Conservation (phyloP, 129 eudicot genomes). For the Deinandra increscens region DNA sequence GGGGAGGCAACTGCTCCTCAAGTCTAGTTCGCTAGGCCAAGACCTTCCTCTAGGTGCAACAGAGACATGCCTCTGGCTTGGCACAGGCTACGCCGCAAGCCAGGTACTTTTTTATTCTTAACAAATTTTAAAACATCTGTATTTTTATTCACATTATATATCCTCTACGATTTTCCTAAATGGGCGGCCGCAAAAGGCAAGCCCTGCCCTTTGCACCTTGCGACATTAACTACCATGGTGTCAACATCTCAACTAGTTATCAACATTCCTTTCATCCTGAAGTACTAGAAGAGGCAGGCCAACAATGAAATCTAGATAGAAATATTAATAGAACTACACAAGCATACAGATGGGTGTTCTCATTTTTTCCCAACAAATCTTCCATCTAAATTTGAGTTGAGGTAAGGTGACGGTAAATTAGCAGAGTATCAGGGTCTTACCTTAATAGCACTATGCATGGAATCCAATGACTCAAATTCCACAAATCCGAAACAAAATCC, state of each 20-base stretch:
- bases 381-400: neutral
- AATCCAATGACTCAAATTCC: slow-evolving; percentile 61
- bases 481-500: slow-evolving; percentile 89
- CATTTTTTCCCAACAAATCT: neutral
- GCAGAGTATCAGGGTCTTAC: slow-evolving; percentile 31
- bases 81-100: no score
- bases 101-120: no score
- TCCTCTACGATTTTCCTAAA: no score
- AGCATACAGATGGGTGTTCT: neutral
- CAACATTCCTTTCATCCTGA: neutral
- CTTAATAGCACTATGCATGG: slow-evolving; percentile 83
- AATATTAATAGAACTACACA: neutral
- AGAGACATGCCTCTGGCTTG: no score
- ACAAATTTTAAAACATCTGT: no score
- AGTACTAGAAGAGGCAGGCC: neutral
- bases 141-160: no score
- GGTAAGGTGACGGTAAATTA: neutral
- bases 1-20: no score
- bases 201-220: no score
- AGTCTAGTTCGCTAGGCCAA: no score
- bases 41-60: no score
- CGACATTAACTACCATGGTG: no score
- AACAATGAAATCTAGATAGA: neutral
- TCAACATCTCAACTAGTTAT: neutral
- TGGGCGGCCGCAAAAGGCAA: no score